Base-by-base conservation (phyloP, 495 filamentous ascomycete genomes). In the Penicillium atrosanguineum region DNA sequence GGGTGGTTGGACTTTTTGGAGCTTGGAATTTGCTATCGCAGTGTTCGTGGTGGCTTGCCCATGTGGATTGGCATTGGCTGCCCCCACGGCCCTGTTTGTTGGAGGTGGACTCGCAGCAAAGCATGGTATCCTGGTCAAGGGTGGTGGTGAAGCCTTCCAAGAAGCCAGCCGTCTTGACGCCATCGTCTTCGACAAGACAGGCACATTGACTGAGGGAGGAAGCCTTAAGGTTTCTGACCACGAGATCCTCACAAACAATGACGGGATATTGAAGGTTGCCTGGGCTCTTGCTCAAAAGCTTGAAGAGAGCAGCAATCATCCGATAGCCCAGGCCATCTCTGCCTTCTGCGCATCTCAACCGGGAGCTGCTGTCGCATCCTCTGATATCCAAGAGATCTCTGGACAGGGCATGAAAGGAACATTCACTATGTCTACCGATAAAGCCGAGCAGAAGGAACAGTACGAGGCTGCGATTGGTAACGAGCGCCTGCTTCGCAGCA, bases 31-130 rank as follows among this genome's bases (percentile, higher is more conserved):
- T 64, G 89, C 93, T 0, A 96, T 97, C 55, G 84, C 94, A 4
- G 93, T 96, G 3, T 97, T 97, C 69, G 90, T 97, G 29, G 86
- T 97, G 34, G 93, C 93, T 6, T 97, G 93, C 67, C 93, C 93
- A 12, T 97, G 93, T 59, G 94, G 93, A 18, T 82, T 97, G 43
- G 93, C 87, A 2, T 84, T 97, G 23, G 93, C 93, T 50, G 91
- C 94, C 3, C 93, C 93, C 15, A 97, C 94, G 0, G 93, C 93
- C 2, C 80, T 97, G 26, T 95, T 95, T 63, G 94, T 97, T 29
- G 94, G 93, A 6, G 84, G 89, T 46, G 93, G 91, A 0, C 68
- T 97, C 3, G 93, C 94, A 14, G 93, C 93, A 4, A 86, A 87
- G 57, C 75, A 92, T 62, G 93, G 94, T 6, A 95, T 97, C 45